Conservation (phyloP, 176 grass and related monocot genomes). For the Oryza rufipogon region DNA sequence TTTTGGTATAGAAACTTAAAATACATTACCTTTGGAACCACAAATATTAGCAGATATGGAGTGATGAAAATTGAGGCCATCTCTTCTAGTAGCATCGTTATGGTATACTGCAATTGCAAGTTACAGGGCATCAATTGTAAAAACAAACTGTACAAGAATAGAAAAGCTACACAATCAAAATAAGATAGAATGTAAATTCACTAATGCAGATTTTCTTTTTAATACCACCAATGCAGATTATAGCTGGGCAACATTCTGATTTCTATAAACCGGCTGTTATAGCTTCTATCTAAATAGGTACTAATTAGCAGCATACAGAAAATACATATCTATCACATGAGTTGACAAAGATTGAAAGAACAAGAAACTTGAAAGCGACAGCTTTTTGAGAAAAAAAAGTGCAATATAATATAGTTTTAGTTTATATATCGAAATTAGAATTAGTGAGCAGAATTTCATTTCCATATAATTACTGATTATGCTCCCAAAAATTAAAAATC, state of each 20-base stretch:
- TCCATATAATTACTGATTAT: not conserved
- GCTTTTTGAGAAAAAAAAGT: not conserved
- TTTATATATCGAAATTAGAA: not conserved
- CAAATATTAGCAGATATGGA: constrained; percentile 67
- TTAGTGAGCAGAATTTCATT: not conserved
- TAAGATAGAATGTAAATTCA: not conserved
- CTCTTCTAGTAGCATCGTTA: constrained; percentile 69
- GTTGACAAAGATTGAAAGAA: not conserved
- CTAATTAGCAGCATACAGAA: too few relatives aligned
- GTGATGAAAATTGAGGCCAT: constrained; percentile 70
- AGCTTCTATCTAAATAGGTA: not conserved
- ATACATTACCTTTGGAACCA: constrained; percentile 61
- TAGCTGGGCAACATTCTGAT: not conserved
- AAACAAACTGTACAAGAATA: not conserved
- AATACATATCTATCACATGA: too few relatives aligned
- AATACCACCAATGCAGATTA: not conserved
- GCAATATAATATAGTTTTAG: not conserved
- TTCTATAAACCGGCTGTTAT: not conserved
- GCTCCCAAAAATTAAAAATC: not conserved
- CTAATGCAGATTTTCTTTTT: not conserved
- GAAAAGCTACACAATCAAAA: not conserved
- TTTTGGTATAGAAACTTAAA: not conserved
- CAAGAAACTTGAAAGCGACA: not conserved
- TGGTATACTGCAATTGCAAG: constrained; percentile 59
- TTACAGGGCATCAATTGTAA: constrained; percentile 18